Conservation (phyloP, 192 early-diverging fungal species). For the Coemansia furcata region DNA sequence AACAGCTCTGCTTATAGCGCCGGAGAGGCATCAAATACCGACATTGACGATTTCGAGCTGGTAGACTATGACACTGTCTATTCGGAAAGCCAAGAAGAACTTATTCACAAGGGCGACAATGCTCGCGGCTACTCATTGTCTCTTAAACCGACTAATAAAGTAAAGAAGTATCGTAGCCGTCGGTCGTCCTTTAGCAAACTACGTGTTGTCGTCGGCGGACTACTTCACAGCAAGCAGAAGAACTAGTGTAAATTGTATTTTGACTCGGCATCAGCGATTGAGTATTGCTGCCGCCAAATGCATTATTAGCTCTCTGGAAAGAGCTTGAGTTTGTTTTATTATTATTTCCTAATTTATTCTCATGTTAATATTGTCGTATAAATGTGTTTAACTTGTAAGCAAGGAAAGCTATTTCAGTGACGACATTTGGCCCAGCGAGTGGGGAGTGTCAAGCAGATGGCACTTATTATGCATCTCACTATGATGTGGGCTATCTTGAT, state of each 20-base stretch:
- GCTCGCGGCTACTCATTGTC: constrained; percentile 11
- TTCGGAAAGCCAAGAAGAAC: constrained; percentile 24
- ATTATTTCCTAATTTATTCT: not conserved
- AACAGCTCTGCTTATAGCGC: constrained; percentile 6
- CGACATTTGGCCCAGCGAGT: too few species aligned
- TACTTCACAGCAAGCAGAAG: constrained; percentile 6
- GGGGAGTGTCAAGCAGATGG: too few species aligned
- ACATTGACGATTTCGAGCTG: constrained; percentile 11
- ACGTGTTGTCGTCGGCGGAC: constrained; percentile 10
- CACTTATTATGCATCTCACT: too few species aligned
- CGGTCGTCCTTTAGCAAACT: constrained; percentile 17
- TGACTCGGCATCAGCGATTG: not conserved
- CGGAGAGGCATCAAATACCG: constrained; percentile 3
- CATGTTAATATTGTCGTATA: not conserved
- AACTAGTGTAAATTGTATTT: not conserved
- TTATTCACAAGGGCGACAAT: not conserved
- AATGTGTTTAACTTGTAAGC: not conserved
- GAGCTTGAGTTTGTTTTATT: not conserved
- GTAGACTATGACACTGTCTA: constrained; percentile 17
- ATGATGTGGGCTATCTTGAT: too few species aligned
- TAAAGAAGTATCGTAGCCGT: constrained; percentile 9
- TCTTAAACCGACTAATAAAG: not conserved
- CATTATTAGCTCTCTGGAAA: not conserved
- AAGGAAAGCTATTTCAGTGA: not conserved
- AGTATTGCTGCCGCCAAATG: not conserved